phyloP scores from a whole-genome alignment of 805 yeast species.

The Torulaspora maleeae region DNA sequence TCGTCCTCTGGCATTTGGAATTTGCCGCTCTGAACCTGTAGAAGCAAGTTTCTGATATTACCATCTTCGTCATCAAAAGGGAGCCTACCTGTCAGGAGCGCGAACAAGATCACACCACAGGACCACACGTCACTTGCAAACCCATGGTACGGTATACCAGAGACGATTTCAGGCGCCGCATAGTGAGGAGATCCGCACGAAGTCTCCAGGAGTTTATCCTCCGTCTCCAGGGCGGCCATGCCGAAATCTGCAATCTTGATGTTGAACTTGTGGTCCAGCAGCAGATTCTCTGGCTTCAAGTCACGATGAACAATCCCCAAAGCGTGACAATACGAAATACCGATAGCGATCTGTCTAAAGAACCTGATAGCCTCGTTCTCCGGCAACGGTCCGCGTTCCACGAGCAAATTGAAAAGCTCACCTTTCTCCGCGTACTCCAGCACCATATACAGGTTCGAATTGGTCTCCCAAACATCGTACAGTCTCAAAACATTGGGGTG shows the following conservation, averaged over 20 bases:
- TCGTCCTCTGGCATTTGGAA: slow-evolving; percentile 75
- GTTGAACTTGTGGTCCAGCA: slow-evolving; percentile 76
- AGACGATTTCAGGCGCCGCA: slow-evolving; percentile 96
- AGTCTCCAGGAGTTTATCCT: slow-evolving; percentile 79
- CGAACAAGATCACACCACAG: slow-evolving; percentile 92
- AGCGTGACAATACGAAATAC: slow-evolving; percentile 79
- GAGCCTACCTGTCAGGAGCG: slow-evolving; percentile 86
- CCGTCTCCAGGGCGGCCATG: slow-evolving; percentile 94
- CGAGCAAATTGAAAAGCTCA: slow-evolving; percentile 86
- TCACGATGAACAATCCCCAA: slow-evolving; percentile 87
- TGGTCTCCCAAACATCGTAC: slow-evolving; percentile 85
- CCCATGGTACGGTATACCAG: slow-evolving; percentile 93
- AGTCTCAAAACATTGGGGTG: slow-evolving; percentile 76
- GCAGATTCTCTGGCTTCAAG: slow-evolving; percentile 73
- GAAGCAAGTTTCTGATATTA: slow-evolving; percentile 75
- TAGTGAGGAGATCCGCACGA: slow-evolving; percentile 98
- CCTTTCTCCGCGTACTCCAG: slow-evolving; percentile 97
- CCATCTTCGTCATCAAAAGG: slow-evolving; percentile 89
- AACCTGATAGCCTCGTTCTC: slow-evolving; percentile 88
- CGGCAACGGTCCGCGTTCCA: slow-evolving; percentile 80
- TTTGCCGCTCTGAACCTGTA: slow-evolving; percentile 88
- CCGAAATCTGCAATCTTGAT: slow-evolving; percentile 98
- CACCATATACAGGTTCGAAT: slow-evolving; percentile 75
- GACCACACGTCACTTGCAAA: slow-evolving; percentile 98
- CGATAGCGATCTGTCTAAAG: slow-evolving; percentile 79